A percentile compares a stretch with the other conserved stretches of the same genome.
These are phyloP conservation scores for Neonectria faginata DNA, from an alignment of 2,329 filamentous ascomycete genomes.

Conservation along the genomic window DNA sequence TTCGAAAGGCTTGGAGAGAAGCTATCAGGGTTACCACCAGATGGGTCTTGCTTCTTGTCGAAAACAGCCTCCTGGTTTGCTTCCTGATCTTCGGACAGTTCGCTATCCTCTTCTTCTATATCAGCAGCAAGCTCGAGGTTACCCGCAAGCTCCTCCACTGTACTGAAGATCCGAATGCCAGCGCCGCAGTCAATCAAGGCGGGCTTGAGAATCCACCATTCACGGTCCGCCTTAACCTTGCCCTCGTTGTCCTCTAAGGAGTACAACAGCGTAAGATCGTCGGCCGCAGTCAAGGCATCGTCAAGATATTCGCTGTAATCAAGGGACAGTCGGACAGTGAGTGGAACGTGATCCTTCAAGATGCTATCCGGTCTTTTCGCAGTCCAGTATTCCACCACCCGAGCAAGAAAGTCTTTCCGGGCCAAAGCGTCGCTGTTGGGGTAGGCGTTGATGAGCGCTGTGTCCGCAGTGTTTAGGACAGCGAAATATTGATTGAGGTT, in stretches of 20 bases:
- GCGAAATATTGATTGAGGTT: conserved; percentile 51
- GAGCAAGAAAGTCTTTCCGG: conserved; percentile 52
- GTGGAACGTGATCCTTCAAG: conserved; percentile 47
- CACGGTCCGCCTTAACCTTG: conserved; percentile 44
- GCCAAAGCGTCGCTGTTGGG: conserved; percentile 55
- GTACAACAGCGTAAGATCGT: conserved; percentile 50
- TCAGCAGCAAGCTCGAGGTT: conserved; percentile 52
- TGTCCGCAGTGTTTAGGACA: conserved; percentile 45
- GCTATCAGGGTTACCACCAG: conserved; percentile 11
- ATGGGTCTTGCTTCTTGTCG: conserved; percentile 6
- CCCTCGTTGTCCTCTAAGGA: conserved; percentile 51
- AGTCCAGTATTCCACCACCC: conserved; percentile 52
- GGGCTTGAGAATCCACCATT: conserved; percentile 57
- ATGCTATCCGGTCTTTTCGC: conserved; percentile 51
- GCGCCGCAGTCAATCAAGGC: conserved; percentile 55
- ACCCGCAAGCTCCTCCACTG: conserved; percentile 50
- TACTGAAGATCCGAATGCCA: conserved; percentile 55
- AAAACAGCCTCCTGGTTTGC: background rate
- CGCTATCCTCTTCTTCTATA: conserved; percentile 47
- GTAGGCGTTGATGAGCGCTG: conserved; percentile 53
- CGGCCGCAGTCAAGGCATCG: conserved; percentile 51
- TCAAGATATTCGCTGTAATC: conserved; percentile 56
- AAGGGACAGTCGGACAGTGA: conserved; percentile 51
- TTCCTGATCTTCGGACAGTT: conserved; percentile 14
- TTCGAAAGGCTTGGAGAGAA: conserved; percentile 41